Percentiles rank a stretch among this genome's conserved stretches.
These are phyloP conservation scores for Blakeslea trispora DNA, from an alignment of 371 early-diverging fungal species.

Conservation along the genomic window DNA sequence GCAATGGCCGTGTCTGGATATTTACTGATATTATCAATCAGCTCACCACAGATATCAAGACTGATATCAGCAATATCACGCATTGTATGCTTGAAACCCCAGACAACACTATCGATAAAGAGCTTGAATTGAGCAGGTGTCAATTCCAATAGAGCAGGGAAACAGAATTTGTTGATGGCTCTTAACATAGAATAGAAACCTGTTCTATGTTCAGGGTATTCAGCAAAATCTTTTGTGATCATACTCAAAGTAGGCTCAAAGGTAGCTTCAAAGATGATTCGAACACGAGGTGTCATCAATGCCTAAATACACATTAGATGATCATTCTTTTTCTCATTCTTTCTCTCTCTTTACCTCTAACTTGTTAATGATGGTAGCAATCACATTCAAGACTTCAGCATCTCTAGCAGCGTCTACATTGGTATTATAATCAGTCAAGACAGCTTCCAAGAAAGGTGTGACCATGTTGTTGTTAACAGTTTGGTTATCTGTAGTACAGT, in stretches of 20 bases:
- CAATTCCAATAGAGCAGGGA: slow-evolving; percentile 83
- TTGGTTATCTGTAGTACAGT: slow-evolving; percentile 77
- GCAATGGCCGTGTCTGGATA: slow-evolving; percentile 75
- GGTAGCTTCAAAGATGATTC: slow-evolving; percentile 85
- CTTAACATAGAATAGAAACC: slow-evolving; percentile 91
- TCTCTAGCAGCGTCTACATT: slow-evolving; percentile 89
- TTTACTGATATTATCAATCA: slow-evolving; percentile 76
- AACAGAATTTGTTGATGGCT: slow-evolving; percentile 87
- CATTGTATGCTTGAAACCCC: slow-evolving; percentile 99
- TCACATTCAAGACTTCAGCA: slow-evolving; percentile 90
- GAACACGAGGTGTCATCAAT: slow-evolving; percentile 80
- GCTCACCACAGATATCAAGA: slow-evolving; percentile 80
- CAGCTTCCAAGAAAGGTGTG: slow-evolving; percentile 89
- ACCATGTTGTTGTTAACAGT: slow-evolving; percentile 80
- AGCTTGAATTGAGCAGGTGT: slow-evolving; percentile 87
- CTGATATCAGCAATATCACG: slow-evolving; percentile 95
- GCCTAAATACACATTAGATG: slow-evolving; percentile 37
- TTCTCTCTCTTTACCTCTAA: slow-evolving; percentile 64
- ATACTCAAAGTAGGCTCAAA: slow-evolving; percentile 95
- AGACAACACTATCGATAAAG: slow-evolving; percentile 89
- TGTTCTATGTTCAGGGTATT: slow-evolving; percentile 95
- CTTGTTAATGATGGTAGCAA: slow-evolving; percentile 82
- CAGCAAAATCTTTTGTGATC: slow-evolving; percentile 97
- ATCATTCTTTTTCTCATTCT: background rate
- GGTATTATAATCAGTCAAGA: slow-evolving; percentile 84